These are phyloP conservation scores for Sphagnurus paluster DNA, from an alignment of 1,284 basidiomycete genomes.

Conservation along the genomic window DNA sequence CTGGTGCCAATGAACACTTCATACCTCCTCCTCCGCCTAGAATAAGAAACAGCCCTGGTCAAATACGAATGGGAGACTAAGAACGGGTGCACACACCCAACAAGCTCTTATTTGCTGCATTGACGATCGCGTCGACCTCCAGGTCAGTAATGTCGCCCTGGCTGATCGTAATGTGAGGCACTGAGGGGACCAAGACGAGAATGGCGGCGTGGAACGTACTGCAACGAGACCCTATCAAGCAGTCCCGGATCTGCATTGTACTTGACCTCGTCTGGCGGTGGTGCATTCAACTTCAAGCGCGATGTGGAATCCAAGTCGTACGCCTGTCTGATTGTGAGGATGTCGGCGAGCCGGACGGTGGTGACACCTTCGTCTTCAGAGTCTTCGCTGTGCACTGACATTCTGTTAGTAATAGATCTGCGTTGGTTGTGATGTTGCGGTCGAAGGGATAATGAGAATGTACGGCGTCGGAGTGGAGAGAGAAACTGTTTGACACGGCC, in stretches of 20 bases:
- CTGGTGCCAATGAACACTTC: conserved; percentile 11
- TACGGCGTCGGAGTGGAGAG: conserved; percentile 1
- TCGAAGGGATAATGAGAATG: not conserved
- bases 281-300: conserved; percentile 29
- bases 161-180: conserved; percentile 35
- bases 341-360: conserved; percentile 41
- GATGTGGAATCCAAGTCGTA: no score
- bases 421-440: no score
- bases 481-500: conserved; percentile 8
- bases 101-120: conserved; percentile 81
- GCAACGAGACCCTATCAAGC: conserved; percentile 59
- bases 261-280: conserved; percentile 27
- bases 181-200: not conserved
- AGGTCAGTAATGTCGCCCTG: conserved; percentile 79
- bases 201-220: conserved; percentile 42
- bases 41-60: not conserved
- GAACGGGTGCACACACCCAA: conserved; percentile 50
- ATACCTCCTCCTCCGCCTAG: conserved; percentile 72
- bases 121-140: conserved; percentile 80
- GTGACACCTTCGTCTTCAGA: conserved; percentile 21
- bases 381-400: conserved; percentile 1
- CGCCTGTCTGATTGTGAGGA: conserved; percentile 52
- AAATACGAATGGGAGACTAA: not conserved
- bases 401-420: no score
- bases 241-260: conserved; percentile 37